Percentiles rank a stretch among this genome's conserved stretches.
phyloP scores from a whole-genome alignment of 257 asterid genomes.

The Penstemon newberryi region DNA sequence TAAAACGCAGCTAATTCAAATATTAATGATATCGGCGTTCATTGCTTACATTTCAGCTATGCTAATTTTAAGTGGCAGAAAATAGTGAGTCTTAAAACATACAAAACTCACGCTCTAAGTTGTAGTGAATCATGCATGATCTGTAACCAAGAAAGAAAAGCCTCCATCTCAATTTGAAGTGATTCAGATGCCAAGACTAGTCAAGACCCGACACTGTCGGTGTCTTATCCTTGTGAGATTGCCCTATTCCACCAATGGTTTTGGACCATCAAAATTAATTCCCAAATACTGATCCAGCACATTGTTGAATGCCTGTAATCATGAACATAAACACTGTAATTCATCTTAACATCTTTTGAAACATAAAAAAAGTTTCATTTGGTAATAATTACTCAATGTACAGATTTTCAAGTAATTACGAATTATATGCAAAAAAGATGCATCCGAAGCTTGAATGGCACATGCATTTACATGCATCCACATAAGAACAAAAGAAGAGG shows the following conservation, averaged over 20 bases:
- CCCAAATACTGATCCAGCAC: constrained; percentile 74
- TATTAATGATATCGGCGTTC: constrained; percentile 11
- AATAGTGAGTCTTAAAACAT: constrained; percentile 11
- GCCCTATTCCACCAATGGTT: constrained; percentile 43
- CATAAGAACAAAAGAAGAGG: constrained; percentile 26
- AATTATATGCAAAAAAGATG: constrained; percentile 9
- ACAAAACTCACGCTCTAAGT: constrained; percentile 24
- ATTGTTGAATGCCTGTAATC: constrained; percentile 62
- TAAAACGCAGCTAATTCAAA: neutral
- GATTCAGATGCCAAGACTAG: constrained; percentile 30
- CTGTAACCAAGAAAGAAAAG: constrained; percentile 32
- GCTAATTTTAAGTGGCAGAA: constrained; percentile 14
- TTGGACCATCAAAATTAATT: constrained; percentile 45
- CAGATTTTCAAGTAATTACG: constrained; percentile 6
- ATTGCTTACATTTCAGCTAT: constrained; percentile 3
- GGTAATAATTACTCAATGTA: constrained; percentile 20
- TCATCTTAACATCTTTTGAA: constrained; percentile 18
- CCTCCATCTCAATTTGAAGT: constrained; percentile 24
- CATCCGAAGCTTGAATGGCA: constrained; percentile 20
- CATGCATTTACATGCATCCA: constrained; percentile 19
- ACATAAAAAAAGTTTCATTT: constrained; percentile 11
- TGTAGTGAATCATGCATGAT: constrained; percentile 33
- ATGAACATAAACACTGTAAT: constrained; percentile 23
- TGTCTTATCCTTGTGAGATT: constrained; percentile 25
- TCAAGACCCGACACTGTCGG: constrained; percentile 18